Evolutionary conservation across 306 rosid genomes (phyloP).

Genomic region (Geum urbanum): DNA sequence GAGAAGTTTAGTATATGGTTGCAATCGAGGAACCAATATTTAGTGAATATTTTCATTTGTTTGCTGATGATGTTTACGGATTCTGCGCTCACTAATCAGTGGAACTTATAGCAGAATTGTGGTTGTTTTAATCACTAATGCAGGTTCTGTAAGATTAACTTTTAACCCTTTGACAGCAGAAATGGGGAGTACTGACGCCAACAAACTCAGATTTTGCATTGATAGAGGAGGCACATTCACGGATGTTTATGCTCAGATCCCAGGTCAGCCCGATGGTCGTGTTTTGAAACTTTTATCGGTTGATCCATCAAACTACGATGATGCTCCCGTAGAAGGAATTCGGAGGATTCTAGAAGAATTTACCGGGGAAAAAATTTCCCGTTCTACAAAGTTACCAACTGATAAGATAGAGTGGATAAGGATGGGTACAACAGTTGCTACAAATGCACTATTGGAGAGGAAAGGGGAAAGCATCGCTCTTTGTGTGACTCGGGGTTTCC

Average conservation of each 20-base stretch:
- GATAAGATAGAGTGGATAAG: constrained; percentile 94
- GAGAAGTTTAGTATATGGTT: neutral
- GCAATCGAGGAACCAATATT: neutral
- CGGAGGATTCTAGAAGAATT: constrained; percentile 76
- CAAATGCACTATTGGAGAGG: constrained; percentile 87
- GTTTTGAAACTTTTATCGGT: constrained; percentile 85
- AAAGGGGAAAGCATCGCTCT: constrained; percentile 89
- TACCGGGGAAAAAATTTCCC: constrained; percentile 45
- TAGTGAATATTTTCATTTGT: neutral
- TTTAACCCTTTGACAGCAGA: constrained; percentile 4
- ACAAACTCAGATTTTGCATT: constrained; percentile 74
- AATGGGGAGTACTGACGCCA: constrained; percentile 42
- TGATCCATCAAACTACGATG: constrained; percentile 84
- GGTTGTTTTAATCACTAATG: neutral
- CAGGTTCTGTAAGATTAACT: neutral
- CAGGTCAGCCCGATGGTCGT: constrained; percentile 59
- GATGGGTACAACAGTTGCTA: constrained; percentile 97
- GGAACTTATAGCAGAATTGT: neutral
- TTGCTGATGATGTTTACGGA: neutral
- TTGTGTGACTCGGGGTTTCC: constrained; percentile 84
- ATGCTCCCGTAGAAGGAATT: constrained; percentile 91
- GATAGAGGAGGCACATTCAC: constrained; percentile 97
- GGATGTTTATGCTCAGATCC: constrained; percentile 87
- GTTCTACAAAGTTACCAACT: constrained; percentile 64
- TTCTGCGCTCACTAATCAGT: neutral